Conservation (phyloP, 495 filamentous ascomycete species). For the Schizothecium vesticola region DNA sequence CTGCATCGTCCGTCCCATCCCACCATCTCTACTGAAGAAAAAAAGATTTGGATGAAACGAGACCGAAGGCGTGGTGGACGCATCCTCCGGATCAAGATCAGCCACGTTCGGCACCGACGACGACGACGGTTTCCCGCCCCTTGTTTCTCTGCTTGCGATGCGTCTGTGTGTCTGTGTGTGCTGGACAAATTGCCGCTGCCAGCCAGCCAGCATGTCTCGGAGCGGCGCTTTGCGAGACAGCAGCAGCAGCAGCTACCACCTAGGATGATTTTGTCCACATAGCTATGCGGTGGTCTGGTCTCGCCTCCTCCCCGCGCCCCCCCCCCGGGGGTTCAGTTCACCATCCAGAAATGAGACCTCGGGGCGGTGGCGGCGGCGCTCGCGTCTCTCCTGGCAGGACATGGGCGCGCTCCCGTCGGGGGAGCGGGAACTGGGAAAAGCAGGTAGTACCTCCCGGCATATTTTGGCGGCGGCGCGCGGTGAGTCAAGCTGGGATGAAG, state of each 20-base stretch:
- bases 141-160: not conserved
- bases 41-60: conserved; percentile 2
- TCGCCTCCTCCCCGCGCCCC: not conserved
- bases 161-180: not conserved
- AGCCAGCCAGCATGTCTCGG: not conserved
- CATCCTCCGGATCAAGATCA: not conserved
- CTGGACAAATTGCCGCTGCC: not conserved
- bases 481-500: not conserved
- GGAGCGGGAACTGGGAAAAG: not conserved
- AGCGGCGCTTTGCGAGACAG: not conserved
- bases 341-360: not conserved
- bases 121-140: not conserved
- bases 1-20: not conserved
- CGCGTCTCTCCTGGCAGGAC: no score
- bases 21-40: not conserved
- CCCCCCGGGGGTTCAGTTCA: not conserved
- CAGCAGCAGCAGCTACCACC: not conserved
- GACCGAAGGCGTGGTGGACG: not conserved
- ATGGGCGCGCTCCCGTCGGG: not conserved
- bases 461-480: not conserved
- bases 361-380: not conserved
- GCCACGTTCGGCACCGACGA: not conserved
- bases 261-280: not conserved
- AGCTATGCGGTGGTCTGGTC: not conserved
- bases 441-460: not conserved